A percentile compares a stretch with the other conserved stretches of the same genome.
These are phyloP conservation scores for Hibiscus tridactylites DNA, from an alignment of 345 rosid genomes.

Conservation along the genomic window DNA sequence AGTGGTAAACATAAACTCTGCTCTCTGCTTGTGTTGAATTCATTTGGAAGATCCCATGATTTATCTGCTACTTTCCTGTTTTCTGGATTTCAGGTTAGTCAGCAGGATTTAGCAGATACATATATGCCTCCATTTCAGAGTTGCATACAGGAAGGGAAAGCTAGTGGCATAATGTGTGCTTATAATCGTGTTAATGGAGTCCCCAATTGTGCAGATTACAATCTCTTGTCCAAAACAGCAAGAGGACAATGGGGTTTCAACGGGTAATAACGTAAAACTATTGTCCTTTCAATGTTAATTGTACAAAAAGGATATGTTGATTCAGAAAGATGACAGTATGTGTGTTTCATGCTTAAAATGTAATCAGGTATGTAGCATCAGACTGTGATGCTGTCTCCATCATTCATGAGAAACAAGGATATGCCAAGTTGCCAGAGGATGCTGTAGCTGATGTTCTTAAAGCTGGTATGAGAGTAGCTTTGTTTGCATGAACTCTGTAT, in stretches of 20 bases:
- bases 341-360: not conserved
- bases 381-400: constrained; percentile 88
- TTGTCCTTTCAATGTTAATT: not conserved
- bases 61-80: not conserved
- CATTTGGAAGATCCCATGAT: not conserved
- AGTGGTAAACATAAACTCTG: not conserved
- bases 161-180: constrained; percentile 28
- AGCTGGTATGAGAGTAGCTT: constrained; percentile 41
- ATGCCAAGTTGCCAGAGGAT: constrained; percentile 73
- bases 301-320: not conserved
- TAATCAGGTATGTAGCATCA: constrained; percentile 28
- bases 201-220: constrained; percentile 16
- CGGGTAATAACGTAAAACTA: constrained; percentile 34
- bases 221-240: constrained; percentile 13
- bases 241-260: constrained; percentile 62
- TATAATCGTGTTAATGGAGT: constrained; percentile 27
- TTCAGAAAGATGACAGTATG: not conserved
- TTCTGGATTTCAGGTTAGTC: constrained; percentile 10
- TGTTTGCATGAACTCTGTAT: not conserved
- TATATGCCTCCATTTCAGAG: constrained; percentile 39
- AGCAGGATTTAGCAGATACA: constrained; percentile 16
- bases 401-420: constrained; percentile 57
- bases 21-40: no score
- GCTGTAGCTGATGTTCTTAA: constrained; percentile 72
- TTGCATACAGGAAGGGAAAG: constrained; percentile 13